phyloP scores from a whole-genome alignment of 1,284 basidiomycete genomes.

The Coriolopsis trogii region DNA sequence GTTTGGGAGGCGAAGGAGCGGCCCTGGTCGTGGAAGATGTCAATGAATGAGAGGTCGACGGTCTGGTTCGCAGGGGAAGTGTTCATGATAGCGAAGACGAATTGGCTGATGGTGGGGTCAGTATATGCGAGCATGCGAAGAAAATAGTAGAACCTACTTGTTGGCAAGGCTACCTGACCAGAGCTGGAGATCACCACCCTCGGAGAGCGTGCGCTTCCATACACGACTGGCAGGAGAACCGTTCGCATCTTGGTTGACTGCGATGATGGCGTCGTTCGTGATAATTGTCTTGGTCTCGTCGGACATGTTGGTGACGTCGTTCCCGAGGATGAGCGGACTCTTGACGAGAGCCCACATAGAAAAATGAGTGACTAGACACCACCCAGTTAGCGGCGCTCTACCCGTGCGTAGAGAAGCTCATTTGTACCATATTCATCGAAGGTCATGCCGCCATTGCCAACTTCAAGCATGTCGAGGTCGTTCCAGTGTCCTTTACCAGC shows the following conservation, averaged over 20 bases:
- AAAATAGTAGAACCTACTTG: conserved; percentile 28
- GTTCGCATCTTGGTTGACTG: conserved; percentile 36
- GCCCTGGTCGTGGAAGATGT: conserved; percentile 40
- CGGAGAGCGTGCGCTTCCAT: conserved; percentile 33
- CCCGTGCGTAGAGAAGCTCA: neutral
- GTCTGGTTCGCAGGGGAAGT: conserved; percentile 37
- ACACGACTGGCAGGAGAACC: conserved; percentile 34
- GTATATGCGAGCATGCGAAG: neutral
- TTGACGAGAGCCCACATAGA: conserved; percentile 47
- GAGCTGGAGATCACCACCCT: conserved; percentile 35
- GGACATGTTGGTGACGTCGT: conserved; percentile 42
- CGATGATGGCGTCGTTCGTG: conserved; percentile 40
- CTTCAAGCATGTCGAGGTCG: conserved; percentile 47
- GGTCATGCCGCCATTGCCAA: conserved; percentile 47
- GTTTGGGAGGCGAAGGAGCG: conserved; percentile 31
- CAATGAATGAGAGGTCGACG: conserved; percentile 35
- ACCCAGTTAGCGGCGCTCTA: too few species aligned
- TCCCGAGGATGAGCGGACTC: conserved; percentile 45
- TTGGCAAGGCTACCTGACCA: conserved; percentile 37
- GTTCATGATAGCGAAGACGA: conserved; percentile 41
- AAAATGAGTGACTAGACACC: conserved; percentile 47
- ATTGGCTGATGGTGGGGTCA: conserved; percentile 23
- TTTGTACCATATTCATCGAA: conserved; percentile 42
- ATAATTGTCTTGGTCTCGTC: conserved; percentile 38
- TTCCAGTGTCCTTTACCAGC: conserved; percentile 44